Conservation (phyloP, 495 filamentous ascomycete species). For the Terfezia claveryi region DNA sequence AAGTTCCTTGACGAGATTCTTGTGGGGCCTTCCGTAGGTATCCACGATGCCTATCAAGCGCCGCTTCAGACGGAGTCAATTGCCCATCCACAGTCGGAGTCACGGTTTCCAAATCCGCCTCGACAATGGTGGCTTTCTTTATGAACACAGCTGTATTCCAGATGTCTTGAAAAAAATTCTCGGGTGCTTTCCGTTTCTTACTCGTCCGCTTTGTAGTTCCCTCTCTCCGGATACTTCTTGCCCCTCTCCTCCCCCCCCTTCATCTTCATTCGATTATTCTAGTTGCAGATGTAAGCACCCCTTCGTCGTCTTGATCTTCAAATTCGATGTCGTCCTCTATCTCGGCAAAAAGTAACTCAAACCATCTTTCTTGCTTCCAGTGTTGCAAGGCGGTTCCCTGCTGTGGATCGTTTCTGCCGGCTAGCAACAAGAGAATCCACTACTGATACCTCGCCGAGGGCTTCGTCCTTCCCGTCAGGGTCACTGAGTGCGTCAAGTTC, state of each 20-base stretch:
- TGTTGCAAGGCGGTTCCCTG: slow-evolving; percentile 61
- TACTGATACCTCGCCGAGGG: not conserved
- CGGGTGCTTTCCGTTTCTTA: slow-evolving; percentile 52
- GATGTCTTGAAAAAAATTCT: slow-evolving; percentile 27
- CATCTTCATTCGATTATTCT: slow-evolving; percentile 57
- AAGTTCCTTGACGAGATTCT: slow-evolving; percentile 64
- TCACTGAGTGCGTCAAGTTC: not conserved
- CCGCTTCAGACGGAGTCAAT: slow-evolving; percentile 22
- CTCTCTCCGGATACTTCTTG: slow-evolving; percentile 45
- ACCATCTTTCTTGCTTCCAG: slow-evolving; percentile 52
- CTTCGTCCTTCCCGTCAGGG: not conserved
- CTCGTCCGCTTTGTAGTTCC: slow-evolving; percentile 37
- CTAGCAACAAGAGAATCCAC: slow-evolving; percentile 59
- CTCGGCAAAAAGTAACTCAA: slow-evolving; percentile 42
- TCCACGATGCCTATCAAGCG: slow-evolving; percentile 34
- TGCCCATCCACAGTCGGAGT: not conserved
- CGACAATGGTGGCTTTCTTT: slow-evolving; percentile 45
- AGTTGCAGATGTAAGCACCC: slow-evolving; percentile 47
- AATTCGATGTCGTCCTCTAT: slow-evolving; percentile 73
- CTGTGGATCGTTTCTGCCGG: slow-evolving; percentile 60
- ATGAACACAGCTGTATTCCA: slow-evolving; percentile 20
- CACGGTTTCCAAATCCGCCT: slow-evolving; percentile 17
- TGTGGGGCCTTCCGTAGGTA: slow-evolving; percentile 60
- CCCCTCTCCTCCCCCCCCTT: slow-evolving; percentile 34
- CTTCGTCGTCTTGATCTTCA: slow-evolving; percentile 41